Conservation (phyloP, 116 monocot species). For the Posidonia oceanica region DNA sequence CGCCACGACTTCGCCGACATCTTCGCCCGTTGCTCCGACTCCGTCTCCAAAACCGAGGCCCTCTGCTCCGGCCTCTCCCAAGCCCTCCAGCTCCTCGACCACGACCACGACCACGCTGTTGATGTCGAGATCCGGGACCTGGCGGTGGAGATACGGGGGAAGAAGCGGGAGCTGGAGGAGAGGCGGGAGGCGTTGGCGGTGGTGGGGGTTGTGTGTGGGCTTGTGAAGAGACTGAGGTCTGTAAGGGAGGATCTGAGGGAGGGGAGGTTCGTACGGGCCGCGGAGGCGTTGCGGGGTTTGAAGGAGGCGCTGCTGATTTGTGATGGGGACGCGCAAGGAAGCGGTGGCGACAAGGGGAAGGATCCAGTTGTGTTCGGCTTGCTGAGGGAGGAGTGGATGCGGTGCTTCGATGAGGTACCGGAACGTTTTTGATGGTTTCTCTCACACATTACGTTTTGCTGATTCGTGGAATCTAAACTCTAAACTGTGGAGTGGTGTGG, state of each 20-base stretch:
- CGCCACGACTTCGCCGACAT: conserved; percentile 38
- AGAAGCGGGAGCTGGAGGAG: conserved; percentile 50
- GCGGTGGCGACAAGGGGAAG: not conserved
- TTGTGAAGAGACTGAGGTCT: conserved; percentile 22
- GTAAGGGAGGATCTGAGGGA: conserved; percentile 23
- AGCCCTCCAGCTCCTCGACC: conserved; percentile 31
- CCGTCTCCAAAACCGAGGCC: conserved; percentile 22
- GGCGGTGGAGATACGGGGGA: conserved; percentile 34
- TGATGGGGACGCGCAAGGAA: not conserved
- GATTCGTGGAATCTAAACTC: not conserved
- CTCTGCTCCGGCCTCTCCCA: conserved; percentile 22
- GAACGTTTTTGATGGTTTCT: not conserved
- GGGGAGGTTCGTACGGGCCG: conserved; percentile 45
- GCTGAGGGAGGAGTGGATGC: conserved; percentile 55
- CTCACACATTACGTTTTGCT: not conserved
- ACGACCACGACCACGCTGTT: conserved; percentile 18
- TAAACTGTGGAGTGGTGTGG: not conserved
- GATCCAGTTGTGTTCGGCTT: conserved; percentile 52
- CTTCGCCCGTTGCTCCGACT: conserved; percentile 35
- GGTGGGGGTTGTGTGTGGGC: conserved; percentile 21
- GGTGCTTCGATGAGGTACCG: conserved; percentile 64
- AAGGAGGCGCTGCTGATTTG: conserved; percentile 21
- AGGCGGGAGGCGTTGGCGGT: conserved; percentile 36
- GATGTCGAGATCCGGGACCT: conserved; percentile 41
- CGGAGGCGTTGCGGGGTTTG: conserved; percentile 34